Percentiles rank a stretch among this genome's conserved stretches.
These are phyloP conservation scores for Phyllosticta paracitricarpa DNA, from an alignment of 2,329 filamentous ascomycete genomes.

Conservation along the genomic window DNA sequence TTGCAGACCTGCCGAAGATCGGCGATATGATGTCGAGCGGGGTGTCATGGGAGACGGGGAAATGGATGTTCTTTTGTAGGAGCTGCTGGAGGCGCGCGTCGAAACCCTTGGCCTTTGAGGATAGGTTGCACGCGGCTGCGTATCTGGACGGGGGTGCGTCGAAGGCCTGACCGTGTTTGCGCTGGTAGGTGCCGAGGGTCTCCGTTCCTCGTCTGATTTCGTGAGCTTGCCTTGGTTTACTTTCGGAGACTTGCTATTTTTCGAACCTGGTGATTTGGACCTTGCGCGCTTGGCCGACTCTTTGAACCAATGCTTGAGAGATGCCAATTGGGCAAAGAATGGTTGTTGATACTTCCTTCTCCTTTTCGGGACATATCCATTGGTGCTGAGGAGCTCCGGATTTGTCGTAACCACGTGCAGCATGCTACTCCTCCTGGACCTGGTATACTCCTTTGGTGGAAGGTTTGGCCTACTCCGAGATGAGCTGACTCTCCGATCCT, in stretches of 20 bases:
- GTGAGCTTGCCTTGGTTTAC: slow-evolving; percentile 25
- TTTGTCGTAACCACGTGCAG: slow-evolving; percentile 72
- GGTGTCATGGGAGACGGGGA: slow-evolving; percentile 85
- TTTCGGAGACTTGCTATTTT: slow-evolving; percentile 10
- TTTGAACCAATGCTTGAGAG: slow-evolving; percentile 63
- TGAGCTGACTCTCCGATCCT: slow-evolving; percentile 65
- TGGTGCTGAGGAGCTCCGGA: slow-evolving; percentile 49
- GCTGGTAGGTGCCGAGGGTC: slow-evolving; percentile 20
- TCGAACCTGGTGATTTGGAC: slow-evolving; percentile 14
- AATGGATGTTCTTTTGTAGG: slow-evolving; percentile 56
- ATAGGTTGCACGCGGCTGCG: slow-evolving; percentile 28
- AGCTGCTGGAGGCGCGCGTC: slow-evolving; percentile 30
- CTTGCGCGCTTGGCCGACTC: slow-evolving; percentile 53
- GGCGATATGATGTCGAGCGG: slow-evolving; percentile 69
- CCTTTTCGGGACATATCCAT: slow-evolving; percentile 46
- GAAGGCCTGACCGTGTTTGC: slow-evolving; percentile 21
- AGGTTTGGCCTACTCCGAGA: slow-evolving; percentile 68
- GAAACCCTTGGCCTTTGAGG: slow-evolving; percentile 34
- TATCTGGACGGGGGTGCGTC: slow-evolving; percentile 28
- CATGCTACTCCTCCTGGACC: slow-evolving; percentile 68
- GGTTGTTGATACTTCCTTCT: slow-evolving; percentile 50
- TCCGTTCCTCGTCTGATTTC: slow-evolving; percentile 20
- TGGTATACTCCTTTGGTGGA: slow-evolving; percentile 67
- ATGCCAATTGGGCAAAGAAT: slow-evolving; percentile 56
- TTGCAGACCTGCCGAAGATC: slow-evolving; percentile 71